Evolutionary conservation across 805 yeast species (phyloP).

Genomic region (Candida ponderosae): DNA sequence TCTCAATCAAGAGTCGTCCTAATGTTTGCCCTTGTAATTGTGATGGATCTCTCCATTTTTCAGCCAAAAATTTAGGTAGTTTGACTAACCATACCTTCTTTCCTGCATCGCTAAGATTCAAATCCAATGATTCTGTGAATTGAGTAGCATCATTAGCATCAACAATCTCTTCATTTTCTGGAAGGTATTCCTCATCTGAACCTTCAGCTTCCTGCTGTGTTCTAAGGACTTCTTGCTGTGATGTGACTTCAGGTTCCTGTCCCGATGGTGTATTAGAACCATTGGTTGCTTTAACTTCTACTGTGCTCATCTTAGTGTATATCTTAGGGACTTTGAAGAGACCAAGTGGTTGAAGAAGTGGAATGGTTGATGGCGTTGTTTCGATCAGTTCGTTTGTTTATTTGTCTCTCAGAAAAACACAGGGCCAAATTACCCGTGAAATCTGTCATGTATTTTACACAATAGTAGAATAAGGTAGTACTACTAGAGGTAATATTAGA

Average conservation of each 20-base stretch:
- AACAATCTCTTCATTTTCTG: slow-evolving; percentile 34
- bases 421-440: too few species aligned
- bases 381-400: too few species aligned
- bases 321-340: too few species aligned
- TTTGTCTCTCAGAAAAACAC: too few species aligned
- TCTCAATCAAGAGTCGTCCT: slow-evolving; percentile 72
- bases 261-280: slow-evolving; percentile 1
- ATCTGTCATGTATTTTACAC: too few species aligned
- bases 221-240: slow-evolving; percentile 10
- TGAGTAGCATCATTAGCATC: slow-evolving; percentile 37
- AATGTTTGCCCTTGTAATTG: slow-evolving; percentile 64
- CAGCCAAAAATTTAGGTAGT: slow-evolving; percentile 80
- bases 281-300: too few species aligned
- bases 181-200: slow-evolving; percentile 30
- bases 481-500: too few species aligned
- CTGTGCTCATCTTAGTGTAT: too few species aligned
- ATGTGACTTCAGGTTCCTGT: background rate
- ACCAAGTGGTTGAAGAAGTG: too few species aligned
- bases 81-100: slow-evolving; percentile 90
- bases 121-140: slow-evolving; percentile 64
- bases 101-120: slow-evolving; percentile 53
- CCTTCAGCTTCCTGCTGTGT: slow-evolving; percentile 19
- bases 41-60: slow-evolving; percentile 64
- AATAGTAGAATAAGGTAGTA: too few species aligned
- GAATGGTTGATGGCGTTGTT: too few species aligned